Evolutionary conservation across 306 rosid species (phyloP), one percentile per base, ranked within the genome.

Genomic region (Cucurbita maxima): DNA sequence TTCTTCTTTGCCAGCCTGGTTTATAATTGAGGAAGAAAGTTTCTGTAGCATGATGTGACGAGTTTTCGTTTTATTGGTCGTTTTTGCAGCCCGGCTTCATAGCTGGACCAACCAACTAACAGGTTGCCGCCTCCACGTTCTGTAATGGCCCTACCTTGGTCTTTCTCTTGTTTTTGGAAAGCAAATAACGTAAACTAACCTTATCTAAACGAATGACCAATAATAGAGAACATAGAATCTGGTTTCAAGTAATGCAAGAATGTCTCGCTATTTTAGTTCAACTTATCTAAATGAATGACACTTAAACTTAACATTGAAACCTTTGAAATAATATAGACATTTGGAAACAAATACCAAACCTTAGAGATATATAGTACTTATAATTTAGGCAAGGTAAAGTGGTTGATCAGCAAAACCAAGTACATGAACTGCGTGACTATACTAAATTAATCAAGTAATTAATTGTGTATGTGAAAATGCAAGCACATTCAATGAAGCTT

Each of bases 31-130:
- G 40, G 19, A 18, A 15, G 53, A 6, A 12, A 2, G 36, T 0
- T 43, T 4, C 18, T 43, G 67, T 4, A 8, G 18, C 47, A 37
- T 2, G 51, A 9, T 63, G 20, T 5, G 51, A 63, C 13, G 36
- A 20, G 15, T 9, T 10, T 8, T 30, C 5, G 45, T 25, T 51
- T 51, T 66, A 44, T 51, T 50, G 59, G 59, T 25, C 30, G 20
- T 51, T 34, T 67, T 67, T 40, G 59, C 74, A 70, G 74, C 59
- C 59, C 51, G 74, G 74, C 74, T 16, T 16, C 16, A 9, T 52
- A 70, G 74, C 74, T 70, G 59, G 74, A 51, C 59, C 30, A 51
- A 70, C 16, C 2, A 30, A 4, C 16, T 50, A 6, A 30, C 41
- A 14, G 43, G 44, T 69, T 45, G 73, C 40, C 56, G 55, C 19